phyloP scores from a whole-genome alignment of 2,329 filamentous ascomycete species.

The Trichoderma asperellum region DNA sequence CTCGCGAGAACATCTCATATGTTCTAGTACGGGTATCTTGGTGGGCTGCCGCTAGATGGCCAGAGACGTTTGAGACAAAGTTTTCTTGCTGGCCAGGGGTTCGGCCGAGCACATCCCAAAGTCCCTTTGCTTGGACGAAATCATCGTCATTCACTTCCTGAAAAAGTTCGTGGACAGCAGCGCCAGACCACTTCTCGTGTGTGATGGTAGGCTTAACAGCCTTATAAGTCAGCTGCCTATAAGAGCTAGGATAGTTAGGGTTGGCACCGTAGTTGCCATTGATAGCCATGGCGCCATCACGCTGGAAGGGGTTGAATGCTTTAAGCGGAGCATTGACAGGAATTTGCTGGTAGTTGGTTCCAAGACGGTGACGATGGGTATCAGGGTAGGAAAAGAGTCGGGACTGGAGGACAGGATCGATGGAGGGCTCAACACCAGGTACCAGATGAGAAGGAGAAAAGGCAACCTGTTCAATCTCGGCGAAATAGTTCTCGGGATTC shows the following conservation, averaged over 20 bases:
- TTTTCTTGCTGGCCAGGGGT: constrained; percentile 62
- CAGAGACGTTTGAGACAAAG: constrained; percentile 62
- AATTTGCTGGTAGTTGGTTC: constrained; percentile 67
- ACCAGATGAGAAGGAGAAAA: constrained; percentile 69
- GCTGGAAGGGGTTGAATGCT: constrained; percentile 70
- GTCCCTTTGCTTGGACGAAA: constrained; percentile 52
- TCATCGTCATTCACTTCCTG: constrained; percentile 53
- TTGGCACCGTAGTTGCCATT: constrained; percentile 67
- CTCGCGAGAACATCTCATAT: constrained; percentile 63
- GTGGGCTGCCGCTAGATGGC: constrained; percentile 58
- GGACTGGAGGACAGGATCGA: constrained; percentile 65
- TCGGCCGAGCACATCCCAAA: constrained; percentile 55
- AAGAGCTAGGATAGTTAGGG: constrained; percentile 61
- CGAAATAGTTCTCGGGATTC: constrained; percentile 69
- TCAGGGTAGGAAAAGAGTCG: constrained; percentile 66
- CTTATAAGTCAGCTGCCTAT: constrained; percentile 51
- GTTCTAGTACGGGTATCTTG: constrained; percentile 60
- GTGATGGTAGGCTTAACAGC: constrained; percentile 46
- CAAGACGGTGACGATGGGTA: constrained; percentile 65
- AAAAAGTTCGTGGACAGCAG: constrained; percentile 49
- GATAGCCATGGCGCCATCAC: constrained; percentile 71
- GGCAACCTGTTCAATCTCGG: constrained; percentile 69
- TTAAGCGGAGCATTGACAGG: constrained; percentile 62
- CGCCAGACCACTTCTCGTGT: constrained; percentile 54
- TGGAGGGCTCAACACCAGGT: constrained; percentile 64